Percentiles rank a stretch among this genome's conserved stretches.
Evolutionary conservation across 192 early-diverging fungal genomes (phyloP).

Genomic region (Coemansia sp.): DNA sequence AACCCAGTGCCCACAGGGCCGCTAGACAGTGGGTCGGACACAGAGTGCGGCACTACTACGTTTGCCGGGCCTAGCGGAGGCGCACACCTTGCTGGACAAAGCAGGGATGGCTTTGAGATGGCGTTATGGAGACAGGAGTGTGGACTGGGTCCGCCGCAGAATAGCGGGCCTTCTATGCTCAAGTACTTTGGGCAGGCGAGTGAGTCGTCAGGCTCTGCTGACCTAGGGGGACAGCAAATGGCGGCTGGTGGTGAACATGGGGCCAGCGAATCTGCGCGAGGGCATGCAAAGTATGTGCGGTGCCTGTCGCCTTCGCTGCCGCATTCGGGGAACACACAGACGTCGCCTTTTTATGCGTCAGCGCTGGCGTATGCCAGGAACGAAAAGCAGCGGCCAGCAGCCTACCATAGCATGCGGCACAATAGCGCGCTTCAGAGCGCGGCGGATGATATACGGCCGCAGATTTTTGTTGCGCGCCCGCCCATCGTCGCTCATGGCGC

Average conservation of each 20-base stretch:
- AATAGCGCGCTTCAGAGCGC: background rate
- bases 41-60: background rate
- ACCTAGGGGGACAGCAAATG: background rate
- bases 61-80: background rate
- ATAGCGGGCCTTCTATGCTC: background rate
- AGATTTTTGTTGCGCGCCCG: constrained; percentile 29
- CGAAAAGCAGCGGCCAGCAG: background rate
- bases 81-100: background rate
- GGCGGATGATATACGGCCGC: constrained; percentile 5
- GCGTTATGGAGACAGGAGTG: constrained; percentile 33
- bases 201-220: background rate
- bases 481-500: constrained; percentile 33
- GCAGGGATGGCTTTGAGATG: constrained; percentile 15
- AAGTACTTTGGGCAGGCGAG: background rate
- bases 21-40: background rate
- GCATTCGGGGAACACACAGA: background rate
- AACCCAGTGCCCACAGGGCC: constrained; percentile 1
- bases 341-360: background rate
- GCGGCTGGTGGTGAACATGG: background rate
- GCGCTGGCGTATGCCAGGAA: background rate
- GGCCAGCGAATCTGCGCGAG: background rate
- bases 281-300: background rate
- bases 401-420: background rate
- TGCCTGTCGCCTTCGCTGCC: background rate
- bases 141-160: constrained; percentile 22